phyloP scores from a whole-genome alignment of 2,329 filamentous ascomycete genomes.

The Chaetothyriales sp. region DNA sequence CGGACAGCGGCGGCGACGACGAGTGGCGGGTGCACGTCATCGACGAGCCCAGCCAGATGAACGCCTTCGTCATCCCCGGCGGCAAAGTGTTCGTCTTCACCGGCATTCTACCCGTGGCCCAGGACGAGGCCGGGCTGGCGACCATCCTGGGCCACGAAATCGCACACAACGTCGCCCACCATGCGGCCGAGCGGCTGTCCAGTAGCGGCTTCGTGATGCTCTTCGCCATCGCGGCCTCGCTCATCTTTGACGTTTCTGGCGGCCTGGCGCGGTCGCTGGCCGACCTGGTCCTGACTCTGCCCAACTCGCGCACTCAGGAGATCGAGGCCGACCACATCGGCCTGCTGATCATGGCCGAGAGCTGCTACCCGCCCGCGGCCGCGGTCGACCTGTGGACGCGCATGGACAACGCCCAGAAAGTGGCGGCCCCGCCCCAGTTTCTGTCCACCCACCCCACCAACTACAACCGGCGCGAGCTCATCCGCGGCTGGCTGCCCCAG shows the following conservation, averaged over 20 bases:
- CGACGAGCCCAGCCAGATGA: conserved; percentile 34
- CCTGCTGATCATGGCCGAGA: conserved; percentile 47
- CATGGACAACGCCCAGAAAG: conserved; percentile 35
- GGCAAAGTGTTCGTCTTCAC: conserved; percentile 54
- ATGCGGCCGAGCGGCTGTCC: conserved; percentile 43
- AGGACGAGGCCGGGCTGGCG: conserved; percentile 44
- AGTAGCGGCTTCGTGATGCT: conserved; percentile 22
- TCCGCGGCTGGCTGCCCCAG: conserved; percentile 36
- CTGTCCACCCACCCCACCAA: conserved; percentile 46
- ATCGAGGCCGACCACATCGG: conserved; percentile 51
- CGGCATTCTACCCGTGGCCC: conserved; percentile 45
- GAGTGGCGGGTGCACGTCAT: conserved; percentile 50
- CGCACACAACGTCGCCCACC: conserved; percentile 47
- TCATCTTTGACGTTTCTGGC: conserved; percentile 29
- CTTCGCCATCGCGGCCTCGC: conserved; percentile 20
- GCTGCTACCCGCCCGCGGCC: conserved; percentile 45
- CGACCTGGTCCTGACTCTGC: conserved; percentile 38
- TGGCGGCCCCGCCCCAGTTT: conserved; percentile 38
- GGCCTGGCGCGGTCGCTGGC: conserved; percentile 29
- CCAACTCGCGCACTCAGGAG: conserved; percentile 46
- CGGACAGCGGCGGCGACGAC: conserved; percentile 1
- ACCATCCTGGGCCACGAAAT: conserved; percentile 52
- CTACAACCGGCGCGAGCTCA: conserved; percentile 42
- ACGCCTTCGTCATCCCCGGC: conserved; percentile 51
- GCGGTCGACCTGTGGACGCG: conserved; percentile 41